Evolutionary conservation across 345 rosid species (phyloP).

Genomic region (Salix udensis): DNA sequence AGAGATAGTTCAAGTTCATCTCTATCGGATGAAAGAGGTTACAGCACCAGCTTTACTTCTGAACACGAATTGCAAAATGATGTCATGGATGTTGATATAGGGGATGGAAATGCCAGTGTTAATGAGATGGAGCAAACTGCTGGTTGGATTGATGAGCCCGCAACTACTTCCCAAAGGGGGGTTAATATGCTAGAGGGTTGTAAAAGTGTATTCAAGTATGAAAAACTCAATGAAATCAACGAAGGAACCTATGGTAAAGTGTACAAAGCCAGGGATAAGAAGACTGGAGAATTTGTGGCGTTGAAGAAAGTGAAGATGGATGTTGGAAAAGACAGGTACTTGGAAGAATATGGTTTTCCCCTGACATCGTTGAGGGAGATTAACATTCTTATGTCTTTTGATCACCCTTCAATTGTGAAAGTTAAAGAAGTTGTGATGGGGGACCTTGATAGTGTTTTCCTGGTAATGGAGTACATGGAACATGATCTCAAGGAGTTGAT

Average conservation of each 20-base stretch:
- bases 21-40: conserved; percentile 30
- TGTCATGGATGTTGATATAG: conserved; percentile 22
- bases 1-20: conserved; percentile 23
- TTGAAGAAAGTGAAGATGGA: conserved; percentile 64
- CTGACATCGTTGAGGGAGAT: conserved; percentile 81
- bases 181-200: conserved; percentile 61
- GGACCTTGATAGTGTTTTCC: conserved; percentile 54
- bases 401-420: conserved; percentile 67
- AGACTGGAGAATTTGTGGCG: conserved; percentile 66
- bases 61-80: conserved; percentile 30
- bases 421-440: conserved; percentile 84
- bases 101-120: conserved; percentile 18
- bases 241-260: conserved; percentile 93
- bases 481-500: conserved; percentile 72
- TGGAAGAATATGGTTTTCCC: conserved; percentile 66
- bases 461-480: conserved; percentile 95
- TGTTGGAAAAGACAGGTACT: conserved; percentile 10
- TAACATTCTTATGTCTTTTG: conserved; percentile 66
- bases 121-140: conserved; percentile 13
- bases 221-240: conserved; percentile 65
- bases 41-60: conserved; percentile 17
- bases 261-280: conserved; percentile 68
- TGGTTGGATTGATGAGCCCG: conserved; percentile 31
- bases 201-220: conserved; percentile 62
- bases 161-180: conserved; percentile 22